These are phyloP conservation scores for Lanmaoa rubissima DNA, from an alignment of 768 basidiomycete genomes.

Conservation along the genomic window DNA sequence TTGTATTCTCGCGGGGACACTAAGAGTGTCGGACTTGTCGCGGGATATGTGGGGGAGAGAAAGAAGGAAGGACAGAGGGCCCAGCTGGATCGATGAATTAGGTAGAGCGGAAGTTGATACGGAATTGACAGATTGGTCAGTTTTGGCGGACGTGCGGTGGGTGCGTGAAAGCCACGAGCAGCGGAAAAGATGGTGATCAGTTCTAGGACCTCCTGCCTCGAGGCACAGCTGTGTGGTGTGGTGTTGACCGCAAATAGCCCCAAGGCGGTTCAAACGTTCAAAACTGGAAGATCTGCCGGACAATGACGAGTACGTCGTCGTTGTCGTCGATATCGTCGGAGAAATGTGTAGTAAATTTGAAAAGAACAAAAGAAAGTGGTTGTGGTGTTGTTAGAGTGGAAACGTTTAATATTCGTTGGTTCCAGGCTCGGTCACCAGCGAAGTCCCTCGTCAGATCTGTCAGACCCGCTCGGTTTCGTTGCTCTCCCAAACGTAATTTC, in stretches of 20 bases:
- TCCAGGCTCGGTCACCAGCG: too few relatives aligned
- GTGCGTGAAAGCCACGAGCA: slow-evolving; percentile 37
- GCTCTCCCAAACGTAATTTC: slow-evolving; percentile 13
- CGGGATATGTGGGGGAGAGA: slow-evolving; percentile 25
- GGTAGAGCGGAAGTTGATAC: slow-evolving; percentile 28
- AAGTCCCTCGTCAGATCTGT: background rate
- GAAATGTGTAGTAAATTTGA: background rate
- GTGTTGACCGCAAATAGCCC: slow-evolving; percentile 21
- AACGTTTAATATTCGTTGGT: slow-evolving; percentile 6
- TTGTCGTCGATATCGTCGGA: slow-evolving; percentile 9
- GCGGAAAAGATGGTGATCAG: slow-evolving; percentile 30
- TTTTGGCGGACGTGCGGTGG: slow-evolving; percentile 33
- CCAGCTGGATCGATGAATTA: slow-evolving; percentile 30
- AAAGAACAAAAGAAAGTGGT: slow-evolving; percentile 17
- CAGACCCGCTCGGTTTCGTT: background rate
- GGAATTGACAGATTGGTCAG: slow-evolving; percentile 28
- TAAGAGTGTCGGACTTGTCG: slow-evolving; percentile 25
- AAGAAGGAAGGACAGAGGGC: slow-evolving; percentile 28
- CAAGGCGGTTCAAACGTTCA: slow-evolving; percentile 14
- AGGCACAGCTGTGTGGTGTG: slow-evolving; percentile 25
- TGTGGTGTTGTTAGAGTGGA: slow-evolving; percentile 25
- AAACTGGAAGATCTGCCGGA: slow-evolving; percentile 12
- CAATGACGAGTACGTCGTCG: background rate
- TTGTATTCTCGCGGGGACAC: slow-evolving; percentile 29
- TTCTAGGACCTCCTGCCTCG: slow-evolving; percentile 24